Conservation (phyloP, 495 filamentous ascomycete species). For the Melanomma pulvis-pyrius region DNA sequence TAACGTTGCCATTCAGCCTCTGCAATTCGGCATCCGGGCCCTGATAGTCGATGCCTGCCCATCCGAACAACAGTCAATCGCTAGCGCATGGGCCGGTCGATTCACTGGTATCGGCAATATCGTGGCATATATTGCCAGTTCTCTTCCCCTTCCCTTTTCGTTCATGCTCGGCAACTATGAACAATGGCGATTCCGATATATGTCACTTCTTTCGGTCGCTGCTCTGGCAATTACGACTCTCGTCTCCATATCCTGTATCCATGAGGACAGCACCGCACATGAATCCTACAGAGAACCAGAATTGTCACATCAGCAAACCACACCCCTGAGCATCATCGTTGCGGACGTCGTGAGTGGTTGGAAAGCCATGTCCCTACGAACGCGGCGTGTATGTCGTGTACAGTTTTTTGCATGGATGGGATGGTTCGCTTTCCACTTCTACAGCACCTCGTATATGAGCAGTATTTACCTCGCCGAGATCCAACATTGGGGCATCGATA, state of each 20-base stretch:
- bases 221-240: neutral
- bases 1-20: slow-evolving; percentile 34
- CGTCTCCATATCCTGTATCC: neutral
- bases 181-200: neutral
- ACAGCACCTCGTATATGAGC: neutral
- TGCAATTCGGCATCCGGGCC: slow-evolving; percentile 32
- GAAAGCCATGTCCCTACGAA: neutral
- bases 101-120: slow-evolving; percentile 29
- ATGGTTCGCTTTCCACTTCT: slow-evolving; percentile 8
- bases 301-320: neutral
- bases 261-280: neutral
- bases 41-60: slow-evolving; percentile 30
- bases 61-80: slow-evolving; percentile 17
- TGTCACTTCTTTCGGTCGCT: neutral
- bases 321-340: neutral
- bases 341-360: neutral
- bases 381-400: neutral
- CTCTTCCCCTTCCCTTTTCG: neutral
- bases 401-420: slow-evolving; percentile 13
- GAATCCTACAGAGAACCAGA: neutral
- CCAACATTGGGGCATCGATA: neutral
- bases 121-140: slow-evolving; percentile 14
- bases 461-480: neutral
- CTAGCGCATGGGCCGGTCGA: slow-evolving; percentile 30
- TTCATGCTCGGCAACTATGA: neutral